Evolutionary conservation across 2,329 filamentous ascomycete species (phyloP).

Genomic region (Exutisphaerella laricina): DNA sequence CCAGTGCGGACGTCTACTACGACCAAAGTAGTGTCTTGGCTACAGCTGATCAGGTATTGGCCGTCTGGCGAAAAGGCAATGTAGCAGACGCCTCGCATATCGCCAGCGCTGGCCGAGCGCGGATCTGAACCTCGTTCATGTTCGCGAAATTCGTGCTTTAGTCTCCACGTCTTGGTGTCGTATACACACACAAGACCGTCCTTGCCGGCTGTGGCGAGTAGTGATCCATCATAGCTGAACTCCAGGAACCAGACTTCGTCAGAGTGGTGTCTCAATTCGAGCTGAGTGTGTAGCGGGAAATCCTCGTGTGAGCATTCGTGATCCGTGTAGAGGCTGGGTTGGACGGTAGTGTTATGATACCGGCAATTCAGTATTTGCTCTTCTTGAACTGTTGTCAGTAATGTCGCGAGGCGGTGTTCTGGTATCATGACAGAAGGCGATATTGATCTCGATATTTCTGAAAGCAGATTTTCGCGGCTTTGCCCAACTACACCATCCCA

Average conservation of each 20-base stretch:
- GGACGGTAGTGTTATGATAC: constrained; percentile 75
- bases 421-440: constrained; percentile 97
- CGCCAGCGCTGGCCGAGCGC: constrained; percentile 10
- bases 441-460: constrained; percentile 80
- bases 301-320: constrained; percentile 74
- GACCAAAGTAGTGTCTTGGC: constrained; percentile 33
- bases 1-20: constrained; percentile 42
- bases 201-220: constrained; percentile 74
- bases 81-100: constrained; percentile 61
- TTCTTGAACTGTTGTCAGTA: constrained; percentile 78
- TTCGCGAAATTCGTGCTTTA: constrained; percentile 46
- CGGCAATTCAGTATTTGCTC: constrained; percentile 76
- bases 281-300: constrained; percentile 68
- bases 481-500: constrained; percentile 79
- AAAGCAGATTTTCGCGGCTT: constrained; percentile 69
- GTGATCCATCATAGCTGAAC: constrained; percentile 82
- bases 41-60: constrained; percentile 77
- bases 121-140: constrained; percentile 24
- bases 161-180: constrained; percentile 64
- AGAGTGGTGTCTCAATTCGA: constrained; percentile 65
- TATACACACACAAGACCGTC: constrained; percentile 75
- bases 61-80: constrained; percentile 91
- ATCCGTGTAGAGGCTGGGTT: constrained; percentile 83
- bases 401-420: constrained; percentile 74
- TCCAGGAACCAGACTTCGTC: constrained; percentile 89